Evolutionary conservation across 1,284 basidiomycete genomes (phyloP).

Genomic region (Phenoliferia sp.): DNA sequence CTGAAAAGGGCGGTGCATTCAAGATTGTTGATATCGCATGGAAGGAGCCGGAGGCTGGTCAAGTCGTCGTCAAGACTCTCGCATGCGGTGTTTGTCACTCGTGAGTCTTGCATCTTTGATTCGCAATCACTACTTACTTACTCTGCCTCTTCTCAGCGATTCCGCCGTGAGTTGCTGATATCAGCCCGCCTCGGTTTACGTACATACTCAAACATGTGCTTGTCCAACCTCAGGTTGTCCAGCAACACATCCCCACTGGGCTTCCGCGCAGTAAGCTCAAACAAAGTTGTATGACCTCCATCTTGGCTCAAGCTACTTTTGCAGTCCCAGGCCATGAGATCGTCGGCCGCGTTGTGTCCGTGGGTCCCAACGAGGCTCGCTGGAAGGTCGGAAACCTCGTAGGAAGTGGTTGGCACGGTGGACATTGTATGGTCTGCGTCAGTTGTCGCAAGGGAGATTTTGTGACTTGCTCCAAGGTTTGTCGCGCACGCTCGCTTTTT

Average conservation of each 20-base stretch:
- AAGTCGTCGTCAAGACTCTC: constrained; percentile 43
- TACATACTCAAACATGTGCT: no score
- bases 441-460: constrained; percentile 37
- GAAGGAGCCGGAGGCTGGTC: constrained; percentile 40
- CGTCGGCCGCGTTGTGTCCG: constrained; percentile 15
- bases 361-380: constrained; percentile 26
- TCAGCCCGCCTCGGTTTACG: no score
- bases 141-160: neutral
- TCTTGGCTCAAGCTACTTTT: constrained; percentile 1
- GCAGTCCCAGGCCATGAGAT: constrained; percentile 29
- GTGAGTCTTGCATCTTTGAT: no score
- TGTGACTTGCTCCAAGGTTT: constrained; percentile 38
- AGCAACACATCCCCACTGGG: constrained; percentile 13
- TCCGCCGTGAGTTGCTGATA: neutral
- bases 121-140: no score
- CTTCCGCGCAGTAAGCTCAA: constrained; percentile 1
- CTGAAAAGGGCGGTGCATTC: constrained; percentile 21
- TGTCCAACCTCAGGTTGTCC: neutral
- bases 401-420: constrained; percentile 30
- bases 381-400: constrained; percentile 40
- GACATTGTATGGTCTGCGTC: constrained; percentile 6
- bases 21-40: constrained; percentile 36
- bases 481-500: no score
- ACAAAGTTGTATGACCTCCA: no score
- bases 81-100: constrained; percentile 32